phyloP scores from a whole-genome alignment of 108 stramenopile genomes.

The Parmales sp. region DNA sequence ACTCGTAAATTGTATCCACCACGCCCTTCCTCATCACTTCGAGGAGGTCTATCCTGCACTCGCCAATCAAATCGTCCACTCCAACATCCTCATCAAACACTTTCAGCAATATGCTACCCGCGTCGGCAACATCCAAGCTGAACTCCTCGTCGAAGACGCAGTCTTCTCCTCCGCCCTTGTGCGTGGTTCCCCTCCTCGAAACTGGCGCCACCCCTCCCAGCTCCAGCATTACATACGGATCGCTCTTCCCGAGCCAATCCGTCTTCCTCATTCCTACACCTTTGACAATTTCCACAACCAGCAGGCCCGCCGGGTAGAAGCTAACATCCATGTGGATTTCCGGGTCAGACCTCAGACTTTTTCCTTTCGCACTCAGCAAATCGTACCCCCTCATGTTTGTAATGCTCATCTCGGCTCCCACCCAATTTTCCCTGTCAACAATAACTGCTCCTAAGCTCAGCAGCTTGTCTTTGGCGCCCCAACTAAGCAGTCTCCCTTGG shows the following conservation, averaged over 20 bases:
- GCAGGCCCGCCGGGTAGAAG: neutral
- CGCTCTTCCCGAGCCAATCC: constrained; percentile 5
- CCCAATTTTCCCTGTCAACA: neutral
- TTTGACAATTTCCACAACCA: neutral
- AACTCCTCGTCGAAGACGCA: neutral
- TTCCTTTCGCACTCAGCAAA: neutral
- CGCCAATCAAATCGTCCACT: neutral
- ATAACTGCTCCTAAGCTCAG: neutral
- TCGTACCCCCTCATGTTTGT: constrained; percentile 4
- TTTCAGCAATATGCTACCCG: neutral
- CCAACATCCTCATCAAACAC: constrained; percentile 1
- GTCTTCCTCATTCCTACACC: neutral
- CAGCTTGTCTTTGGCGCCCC: neutral
- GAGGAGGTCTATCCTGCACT: neutral
- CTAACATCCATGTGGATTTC: neutral
- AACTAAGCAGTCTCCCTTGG: neutral
- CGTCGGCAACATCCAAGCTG: neutral
- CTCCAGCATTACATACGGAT: neutral
- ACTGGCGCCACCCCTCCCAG: neutral
- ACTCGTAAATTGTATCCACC: neutral
- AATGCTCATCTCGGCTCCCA: neutral
- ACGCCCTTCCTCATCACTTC: neutral
- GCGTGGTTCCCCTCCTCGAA: neutral
- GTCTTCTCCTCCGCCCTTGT: neutral
- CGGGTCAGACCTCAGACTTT: neutral